Conservation (phyloP, 1,284 basidiomycete species). For the Leccinum ponderosum region DNA sequence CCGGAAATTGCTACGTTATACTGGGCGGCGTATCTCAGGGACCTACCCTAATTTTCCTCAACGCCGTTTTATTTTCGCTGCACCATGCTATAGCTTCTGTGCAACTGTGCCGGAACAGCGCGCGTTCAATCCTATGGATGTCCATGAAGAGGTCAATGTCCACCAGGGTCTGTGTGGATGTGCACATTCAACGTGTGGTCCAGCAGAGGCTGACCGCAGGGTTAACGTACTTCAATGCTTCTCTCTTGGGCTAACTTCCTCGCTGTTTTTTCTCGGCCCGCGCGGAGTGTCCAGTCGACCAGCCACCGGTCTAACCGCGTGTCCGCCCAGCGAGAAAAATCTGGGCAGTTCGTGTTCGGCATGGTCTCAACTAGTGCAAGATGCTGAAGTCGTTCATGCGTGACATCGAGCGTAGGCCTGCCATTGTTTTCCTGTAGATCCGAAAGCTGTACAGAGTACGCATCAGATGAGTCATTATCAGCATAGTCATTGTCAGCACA, state of each 20-base stretch:
- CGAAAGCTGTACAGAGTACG: constrained; percentile 49
- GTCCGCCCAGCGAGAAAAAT: constrained; percentile 76
- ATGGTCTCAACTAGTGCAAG: constrained; percentile 61
- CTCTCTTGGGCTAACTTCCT: constrained; percentile 67
- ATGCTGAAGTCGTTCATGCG: constrained; percentile 72
- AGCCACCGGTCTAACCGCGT: constrained; percentile 87
- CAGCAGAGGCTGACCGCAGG: constrained; percentile 14
- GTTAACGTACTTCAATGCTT: constrained; percentile 61
- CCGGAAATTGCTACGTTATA: constrained; percentile 17
- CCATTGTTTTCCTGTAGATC: constrained; percentile 69
- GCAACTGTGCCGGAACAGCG: constrained; percentile 75
- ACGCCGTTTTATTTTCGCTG: constrained; percentile 89
- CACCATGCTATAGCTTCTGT: constrained; percentile 93
- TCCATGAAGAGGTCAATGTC: constrained; percentile 93
- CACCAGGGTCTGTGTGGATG: constrained; percentile 63
- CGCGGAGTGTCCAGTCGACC: constrained; percentile 87
- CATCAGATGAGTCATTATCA: constrained; percentile 15
- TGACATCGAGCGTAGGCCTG: constrained; percentile 66
- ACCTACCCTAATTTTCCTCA: constrained; percentile 87
- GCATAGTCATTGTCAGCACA: constrained; percentile 7
- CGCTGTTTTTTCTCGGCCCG: constrained; percentile 71
- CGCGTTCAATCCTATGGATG: constrained; percentile 82
- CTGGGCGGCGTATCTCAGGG: constrained; percentile 9
- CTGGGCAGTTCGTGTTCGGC: constrained; percentile 50
- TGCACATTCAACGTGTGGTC: constrained; percentile 23